A percentile compares a stretch with the other conserved stretches of the same genome.
Conservation (phyloP, 192 early-diverging fungal genomes). For the Entomortierella beljakovae region DNA sequence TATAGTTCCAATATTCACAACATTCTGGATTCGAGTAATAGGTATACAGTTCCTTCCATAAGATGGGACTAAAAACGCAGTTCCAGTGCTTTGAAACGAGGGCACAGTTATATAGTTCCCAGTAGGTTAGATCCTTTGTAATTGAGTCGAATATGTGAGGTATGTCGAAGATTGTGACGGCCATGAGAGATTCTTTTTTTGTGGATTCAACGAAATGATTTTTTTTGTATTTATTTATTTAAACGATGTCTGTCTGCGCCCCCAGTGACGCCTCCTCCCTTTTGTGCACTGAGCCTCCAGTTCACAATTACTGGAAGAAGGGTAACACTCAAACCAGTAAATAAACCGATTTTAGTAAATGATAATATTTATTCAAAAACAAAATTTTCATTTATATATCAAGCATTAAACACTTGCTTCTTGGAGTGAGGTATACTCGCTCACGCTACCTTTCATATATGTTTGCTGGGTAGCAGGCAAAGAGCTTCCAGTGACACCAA, state of each 20-base stretch:
- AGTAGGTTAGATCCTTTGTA: background rate
- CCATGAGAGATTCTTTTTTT: background rate
- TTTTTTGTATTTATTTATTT: background rate
- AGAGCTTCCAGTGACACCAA: background rate
- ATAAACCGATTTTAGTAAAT: background rate
- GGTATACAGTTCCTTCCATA: background rate
- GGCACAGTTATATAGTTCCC: background rate
- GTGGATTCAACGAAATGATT: background rate
- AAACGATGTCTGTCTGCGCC: no score
- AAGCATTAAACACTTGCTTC: conserved; percentile 38
- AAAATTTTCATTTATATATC: background rate
- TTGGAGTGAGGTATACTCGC: conserved; percentile 44
- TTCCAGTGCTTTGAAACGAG: background rate
- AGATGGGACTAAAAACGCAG: background rate
- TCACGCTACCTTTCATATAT: conserved; percentile 32
- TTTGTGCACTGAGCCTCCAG: no score
- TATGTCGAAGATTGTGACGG: background rate
- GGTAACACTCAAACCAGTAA: no score
- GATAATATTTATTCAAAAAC: background rate
- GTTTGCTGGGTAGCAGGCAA: conserved; percentile 8
- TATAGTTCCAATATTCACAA: background rate
- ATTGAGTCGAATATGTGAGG: background rate
- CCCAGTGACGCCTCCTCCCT: no score
- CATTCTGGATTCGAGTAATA: background rate
- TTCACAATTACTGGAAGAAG: no score